Evolutionary conservation across 1,284 basidiomycete genomes (phyloP).

Genomic region (Amylostereum areolatum): DNA sequence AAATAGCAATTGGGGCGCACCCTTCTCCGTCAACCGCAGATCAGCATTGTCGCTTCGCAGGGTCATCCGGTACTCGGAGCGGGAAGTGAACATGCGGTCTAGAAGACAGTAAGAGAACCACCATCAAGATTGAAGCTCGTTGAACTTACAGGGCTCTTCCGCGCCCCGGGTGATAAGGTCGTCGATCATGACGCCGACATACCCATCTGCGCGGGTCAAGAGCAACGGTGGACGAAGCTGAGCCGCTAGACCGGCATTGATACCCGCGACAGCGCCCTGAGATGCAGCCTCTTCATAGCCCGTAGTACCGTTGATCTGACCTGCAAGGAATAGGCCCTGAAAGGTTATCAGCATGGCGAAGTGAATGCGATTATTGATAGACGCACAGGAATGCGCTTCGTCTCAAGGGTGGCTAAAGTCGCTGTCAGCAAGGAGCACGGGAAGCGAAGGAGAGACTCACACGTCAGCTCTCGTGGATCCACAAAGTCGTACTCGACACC

Average conservation of each 20-base stretch:
- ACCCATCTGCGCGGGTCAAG: slow-evolving; percentile 79
- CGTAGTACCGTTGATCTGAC: slow-evolving; percentile 89
- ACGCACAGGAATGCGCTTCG: slow-evolving; percentile 67
- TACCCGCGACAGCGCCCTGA: slow-evolving; percentile 79
- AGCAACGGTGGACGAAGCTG: slow-evolving; percentile 49
- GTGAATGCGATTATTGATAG: not conserved
- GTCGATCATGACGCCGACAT: slow-evolving; percentile 86
- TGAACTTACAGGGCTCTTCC: slow-evolving; percentile 76
- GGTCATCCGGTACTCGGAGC: slow-evolving; percentile 86
- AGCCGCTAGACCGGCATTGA: slow-evolving; percentile 78
- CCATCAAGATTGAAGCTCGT: not conserved
- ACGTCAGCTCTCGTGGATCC: slow-evolving; percentile 75
- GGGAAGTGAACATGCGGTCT: slow-evolving; percentile 92
- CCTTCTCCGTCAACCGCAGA: slow-evolving; percentile 70
- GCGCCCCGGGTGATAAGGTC: slow-evolving; percentile 84
- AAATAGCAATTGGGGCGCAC: slow-evolving; percentile 25
- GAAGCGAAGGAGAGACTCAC: slow-evolving; percentile 30
- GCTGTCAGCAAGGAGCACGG: not conserved
- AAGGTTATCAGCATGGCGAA: not conserved
- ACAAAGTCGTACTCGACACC: slow-evolving; percentile 92
- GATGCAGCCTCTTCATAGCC: slow-evolving; percentile 92
- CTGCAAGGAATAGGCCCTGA: slow-evolving; percentile 79
- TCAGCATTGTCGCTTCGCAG: slow-evolving; percentile 88
- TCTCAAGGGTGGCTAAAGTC: slow-evolving; percentile 70
- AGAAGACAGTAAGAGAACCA: slow-evolving; percentile 1